A percentile compares a stretch with the other conserved stretches of the same genome.
Evolutionary conservation across 2,329 filamentous ascomycete species (phyloP).

Genomic region (Alternaria ethzedia): DNA sequence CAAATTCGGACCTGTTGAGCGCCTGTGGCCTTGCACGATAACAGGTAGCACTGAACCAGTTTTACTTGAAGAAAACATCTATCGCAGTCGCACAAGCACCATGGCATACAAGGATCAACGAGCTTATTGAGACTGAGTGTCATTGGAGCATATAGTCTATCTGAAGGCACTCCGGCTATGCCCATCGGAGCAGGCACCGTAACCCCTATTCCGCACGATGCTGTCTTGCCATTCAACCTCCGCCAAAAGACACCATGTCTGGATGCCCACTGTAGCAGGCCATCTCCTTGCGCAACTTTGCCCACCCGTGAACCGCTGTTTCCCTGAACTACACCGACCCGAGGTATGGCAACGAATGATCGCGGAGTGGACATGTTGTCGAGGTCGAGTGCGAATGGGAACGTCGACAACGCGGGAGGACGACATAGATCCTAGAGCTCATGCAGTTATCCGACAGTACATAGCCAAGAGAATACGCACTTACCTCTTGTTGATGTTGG

Average conservation of each 20-base stretch:
- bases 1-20: neutral
- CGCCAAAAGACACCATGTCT: neutral
- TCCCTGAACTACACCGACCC: neutral
- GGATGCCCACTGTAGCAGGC: neutral
- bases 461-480: neutral
- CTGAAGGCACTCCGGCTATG: neutral
- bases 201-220: neutral
- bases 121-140: neutral
- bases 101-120: neutral
- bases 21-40: neutral
- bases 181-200: neutral
- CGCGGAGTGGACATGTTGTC: neutral
- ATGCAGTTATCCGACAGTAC: neutral
- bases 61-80: neutral
- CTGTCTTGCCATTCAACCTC: neutral
- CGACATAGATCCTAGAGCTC: neutral
- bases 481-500: neutral
- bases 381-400: neutral
- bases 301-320: neutral
- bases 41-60: neutral
- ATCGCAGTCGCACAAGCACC: neutral
- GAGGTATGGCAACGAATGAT: neutral
- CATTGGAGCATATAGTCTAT: neutral
- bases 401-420: neutral
- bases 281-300: neutral